Evolutionary conservation across 2,329 filamentous ascomycete genomes (phyloP).

Genomic region (Rhytidhysteron rufulum): DNA sequence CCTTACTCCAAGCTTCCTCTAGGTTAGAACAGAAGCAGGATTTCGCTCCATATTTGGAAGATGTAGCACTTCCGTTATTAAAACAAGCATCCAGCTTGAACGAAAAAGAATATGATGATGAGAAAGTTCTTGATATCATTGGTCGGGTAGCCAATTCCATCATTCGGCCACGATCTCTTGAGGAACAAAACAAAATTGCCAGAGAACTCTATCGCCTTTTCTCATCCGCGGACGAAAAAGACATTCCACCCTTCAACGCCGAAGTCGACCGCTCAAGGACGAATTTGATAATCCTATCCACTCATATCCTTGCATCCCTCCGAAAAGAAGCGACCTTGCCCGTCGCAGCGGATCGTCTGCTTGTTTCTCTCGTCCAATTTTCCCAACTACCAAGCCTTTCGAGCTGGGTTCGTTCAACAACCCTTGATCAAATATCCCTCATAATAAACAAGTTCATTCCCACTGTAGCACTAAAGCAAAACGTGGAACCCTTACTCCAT

Average conservation of each 20-base stretch:
- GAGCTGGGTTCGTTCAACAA: constrained; percentile 25
- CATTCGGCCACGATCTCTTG: constrained; percentile 49
- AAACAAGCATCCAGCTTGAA: constrained; percentile 32
- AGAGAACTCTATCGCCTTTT: constrained; percentile 55
- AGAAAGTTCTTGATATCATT: constrained; percentile 55
- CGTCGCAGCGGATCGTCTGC: constrained; percentile 25
- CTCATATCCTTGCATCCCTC: constrained; percentile 53
- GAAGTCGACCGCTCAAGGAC: constrained; percentile 30
- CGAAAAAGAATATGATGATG: constrained; percentile 38
- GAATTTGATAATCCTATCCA: constrained; percentile 53
- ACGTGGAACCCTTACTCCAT: constrained; percentile 37
- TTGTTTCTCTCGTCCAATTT: constrained; percentile 37
- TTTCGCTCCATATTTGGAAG: constrained; percentile 42
- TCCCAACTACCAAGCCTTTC: constrained; percentile 26
- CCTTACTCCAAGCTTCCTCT: constrained; percentile 53
- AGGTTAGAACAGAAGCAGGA: constrained; percentile 44
- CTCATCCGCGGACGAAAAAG: constrained; percentile 24
- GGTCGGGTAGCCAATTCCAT: constrained; percentile 60
- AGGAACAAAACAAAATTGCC: constrained; percentile 50
- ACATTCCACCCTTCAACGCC: constrained; percentile 28
- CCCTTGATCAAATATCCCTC: constrained; percentile 43
- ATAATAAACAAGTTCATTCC: constrained; percentile 48
- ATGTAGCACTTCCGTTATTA: constrained; percentile 43
- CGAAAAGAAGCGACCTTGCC: constrained; percentile 32
- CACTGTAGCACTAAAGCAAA: constrained; percentile 35